Conservation (phyloP, 2,329 filamentous ascomycete genomes). For the Diaporthe eres region DNA sequence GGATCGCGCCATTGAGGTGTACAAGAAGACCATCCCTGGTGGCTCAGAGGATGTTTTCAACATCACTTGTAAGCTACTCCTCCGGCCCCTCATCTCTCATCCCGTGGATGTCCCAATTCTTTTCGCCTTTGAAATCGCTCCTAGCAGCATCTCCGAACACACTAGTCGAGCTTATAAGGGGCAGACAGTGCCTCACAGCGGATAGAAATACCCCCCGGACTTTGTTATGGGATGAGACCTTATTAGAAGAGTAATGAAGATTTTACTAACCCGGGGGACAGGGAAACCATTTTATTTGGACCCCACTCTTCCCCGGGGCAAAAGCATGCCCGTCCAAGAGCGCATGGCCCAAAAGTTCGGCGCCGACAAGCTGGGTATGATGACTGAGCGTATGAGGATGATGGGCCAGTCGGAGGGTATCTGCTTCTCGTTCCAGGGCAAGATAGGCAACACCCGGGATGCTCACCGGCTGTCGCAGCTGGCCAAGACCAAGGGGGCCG, state of each 20-base stretch:
- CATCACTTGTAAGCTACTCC: slow-evolving; percentile 66
- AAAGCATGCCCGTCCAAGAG: slow-evolving; percentile 60
- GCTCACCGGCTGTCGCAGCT: slow-evolving; percentile 84
- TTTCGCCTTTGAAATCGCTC: background rate
- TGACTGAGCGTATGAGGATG: slow-evolving; percentile 69
- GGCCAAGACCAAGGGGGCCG: slow-evolving; percentile 63
- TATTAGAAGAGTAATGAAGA: background rate
- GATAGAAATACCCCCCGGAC: too few species aligned
- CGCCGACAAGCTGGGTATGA: slow-evolving; percentile 68
- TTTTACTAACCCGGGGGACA: background rate
- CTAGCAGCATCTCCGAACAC: background rate
- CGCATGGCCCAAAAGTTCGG: slow-evolving; percentile 78
- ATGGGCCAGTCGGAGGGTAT: slow-evolving; percentile 78
- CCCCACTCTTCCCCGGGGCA: slow-evolving; percentile 67
- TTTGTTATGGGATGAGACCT: background rate
- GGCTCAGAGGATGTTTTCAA: slow-evolving; percentile 76
- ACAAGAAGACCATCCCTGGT: slow-evolving; percentile 73
- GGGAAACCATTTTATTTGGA: slow-evolving; percentile 85
- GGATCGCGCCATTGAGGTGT: slow-evolving; percentile 77
- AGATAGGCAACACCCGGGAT: slow-evolving; percentile 82
- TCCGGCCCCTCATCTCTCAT: background rate
- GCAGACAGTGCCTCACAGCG: background rate
- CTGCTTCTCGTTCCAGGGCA: slow-evolving; percentile 78
- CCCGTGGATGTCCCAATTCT: background rate
- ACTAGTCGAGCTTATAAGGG: background rate